Evolutionary conservation across 768 basidiomycete species (phyloP), one percentile per base, ranked within the genome.

Genomic region (Calvatia gigantea): DNA sequence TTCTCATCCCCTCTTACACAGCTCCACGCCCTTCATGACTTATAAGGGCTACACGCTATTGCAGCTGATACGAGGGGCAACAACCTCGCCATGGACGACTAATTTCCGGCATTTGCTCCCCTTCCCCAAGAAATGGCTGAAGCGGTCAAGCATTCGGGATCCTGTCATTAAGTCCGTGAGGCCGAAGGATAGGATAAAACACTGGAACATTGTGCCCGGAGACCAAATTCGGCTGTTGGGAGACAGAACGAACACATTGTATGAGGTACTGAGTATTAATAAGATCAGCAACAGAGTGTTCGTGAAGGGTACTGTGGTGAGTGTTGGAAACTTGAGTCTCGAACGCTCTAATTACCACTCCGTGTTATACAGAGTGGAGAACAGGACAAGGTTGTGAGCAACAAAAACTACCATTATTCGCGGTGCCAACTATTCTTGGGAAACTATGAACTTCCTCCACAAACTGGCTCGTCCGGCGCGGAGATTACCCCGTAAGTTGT

Each of bases 131-230:
- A 70, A 73, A 58, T 82, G 78, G 76, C 48, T 69, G 51, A 75
- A 78, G 63, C 74, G 76, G 48, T 65, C 64, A 58, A 71, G 73
- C 12, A 76, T 73, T 59, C 68, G 70, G 41, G 79, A 80, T 65
- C 68, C 74, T 60, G 67, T 69, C 56, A 59, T 76, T 51, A 88
- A 87, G 66, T 79, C 80, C 37, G 83, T 81, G 42, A 76, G 79
- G 11, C 78, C 81, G 9, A 76, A 77, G 55, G 86, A 91, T 63
- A 78, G 91, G 44, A 87, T 94, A 50, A 87, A 90, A 67, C 83
- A 82, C 65, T 94, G 91, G 91, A 94, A 93, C 65, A 80, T 94
- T 58, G 86, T 91, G 31, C 89, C 92, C 4, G 91, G 91, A 6
- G 91, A 94, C 72, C 81, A 79, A 51, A 82, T 94, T 64, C 81